Percentiles rank a stretch among this genome's conserved stretches.
Conservation (phyloP, 148 eudicot genomes). For the Silene uniflora region DNA sequence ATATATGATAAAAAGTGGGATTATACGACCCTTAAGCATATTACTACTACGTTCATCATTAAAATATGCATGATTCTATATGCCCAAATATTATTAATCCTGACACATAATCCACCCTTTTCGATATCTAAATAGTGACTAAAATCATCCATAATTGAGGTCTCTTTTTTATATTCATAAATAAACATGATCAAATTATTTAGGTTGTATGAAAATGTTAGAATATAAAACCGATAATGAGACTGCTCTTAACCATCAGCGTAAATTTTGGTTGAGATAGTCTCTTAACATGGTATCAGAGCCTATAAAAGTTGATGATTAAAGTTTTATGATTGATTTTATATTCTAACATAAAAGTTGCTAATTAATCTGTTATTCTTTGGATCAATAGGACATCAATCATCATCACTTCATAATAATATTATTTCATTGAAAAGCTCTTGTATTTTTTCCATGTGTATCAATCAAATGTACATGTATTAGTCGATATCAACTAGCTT, state of each 20-base stretch:
- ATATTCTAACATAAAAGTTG: too few relatives aligned
- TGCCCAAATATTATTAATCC: background rate
- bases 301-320: too few relatives aligned
- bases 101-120: constrained; percentile 1
- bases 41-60: constrained; percentile 14
- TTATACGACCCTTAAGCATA: background rate
- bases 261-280: too few relatives aligned
- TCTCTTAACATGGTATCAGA: too few relatives aligned
- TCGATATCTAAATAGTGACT: background rate
- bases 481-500: background rate
- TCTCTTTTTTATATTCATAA: background rate
- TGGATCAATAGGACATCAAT: background rate
- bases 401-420: background rate
- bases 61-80: background rate
- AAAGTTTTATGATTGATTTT: too few relatives aligned
- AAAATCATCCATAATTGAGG: background rate
- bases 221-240: too few relatives aligned
- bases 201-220: background rate
- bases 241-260: too few relatives aligned
- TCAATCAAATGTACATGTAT: too few relatives aligned
- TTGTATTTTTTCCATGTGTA: background rate
- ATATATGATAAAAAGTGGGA: constrained; percentile 22
- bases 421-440: too few relatives aligned
- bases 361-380: background rate
- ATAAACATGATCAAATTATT: background rate